A percentile compares a stretch with the other conserved stretches of the same genome.
phyloP scores from a whole-genome alignment of 768 basidiomycete genomes.

The Pluteus cervinus region DNA sequence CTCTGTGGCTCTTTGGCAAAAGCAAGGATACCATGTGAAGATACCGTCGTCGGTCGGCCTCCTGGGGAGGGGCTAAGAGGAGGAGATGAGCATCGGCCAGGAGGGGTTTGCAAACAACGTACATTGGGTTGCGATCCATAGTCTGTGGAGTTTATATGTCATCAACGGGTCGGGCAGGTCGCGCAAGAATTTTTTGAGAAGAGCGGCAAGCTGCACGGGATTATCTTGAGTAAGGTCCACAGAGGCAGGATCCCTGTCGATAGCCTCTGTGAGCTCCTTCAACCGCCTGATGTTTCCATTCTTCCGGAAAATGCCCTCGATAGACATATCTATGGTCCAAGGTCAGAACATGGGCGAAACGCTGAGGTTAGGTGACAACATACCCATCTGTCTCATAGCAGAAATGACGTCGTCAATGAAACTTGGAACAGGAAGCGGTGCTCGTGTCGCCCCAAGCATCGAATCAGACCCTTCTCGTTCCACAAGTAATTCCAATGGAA shows the following conservation, averaged over 20 bases:
- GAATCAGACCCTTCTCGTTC: conserved; percentile 97
- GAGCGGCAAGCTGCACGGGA: conserved; percentile 92
- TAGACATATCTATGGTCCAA: conserved; percentile 78
- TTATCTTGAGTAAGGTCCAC: conserved; percentile 94
- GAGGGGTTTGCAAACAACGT: conserved; percentile 24
- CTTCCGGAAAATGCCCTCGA: conserved; percentile 98
- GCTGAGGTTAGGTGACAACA: no score
- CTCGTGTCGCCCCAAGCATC: conserved; percentile 80
- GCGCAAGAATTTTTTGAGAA: conserved; percentile 95
- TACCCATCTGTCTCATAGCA: conserved; percentile 99
- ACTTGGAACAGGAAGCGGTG: conserved; percentile 84
- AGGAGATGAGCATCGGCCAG: conserved; percentile 7
- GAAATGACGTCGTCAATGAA: conserved; percentile 98
- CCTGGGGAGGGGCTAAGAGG: conserved; percentile 60
- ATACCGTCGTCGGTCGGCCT: conserved; percentile 74
- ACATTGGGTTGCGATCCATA: conserved; percentile 89
- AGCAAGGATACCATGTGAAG: conserved; percentile 83
- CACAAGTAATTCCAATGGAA: conserved; percentile 88
- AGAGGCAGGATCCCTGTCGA: conserved; percentile 89
- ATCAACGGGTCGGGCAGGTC: conserved; percentile 95
- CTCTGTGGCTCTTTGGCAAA: conserved; percentile 89
- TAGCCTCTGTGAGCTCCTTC: conserved; percentile 84
- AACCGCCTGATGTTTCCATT: conserved; percentile 95
- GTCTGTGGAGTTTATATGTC: conserved; percentile 87
- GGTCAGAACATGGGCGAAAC: conserved; percentile 2